These are phyloP conservation scores for Salix brachista DNA, from an alignment of 345 rosid species.

Conservation along the genomic window DNA sequence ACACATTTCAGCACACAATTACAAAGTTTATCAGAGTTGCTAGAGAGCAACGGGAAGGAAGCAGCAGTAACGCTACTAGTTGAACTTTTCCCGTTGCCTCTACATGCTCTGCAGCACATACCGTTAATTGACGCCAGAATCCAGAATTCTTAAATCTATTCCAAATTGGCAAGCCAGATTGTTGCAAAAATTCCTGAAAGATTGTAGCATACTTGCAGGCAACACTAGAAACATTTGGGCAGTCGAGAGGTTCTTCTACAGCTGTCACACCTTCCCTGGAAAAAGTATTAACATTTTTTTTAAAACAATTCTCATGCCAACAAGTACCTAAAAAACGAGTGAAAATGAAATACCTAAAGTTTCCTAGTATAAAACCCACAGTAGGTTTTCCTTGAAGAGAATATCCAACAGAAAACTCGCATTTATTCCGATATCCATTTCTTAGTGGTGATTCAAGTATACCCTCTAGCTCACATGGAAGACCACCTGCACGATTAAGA, in stretches of 20 bases:
- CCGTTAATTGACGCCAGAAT: conserved; percentile 95
- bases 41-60: not conserved
- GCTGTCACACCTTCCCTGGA: conserved; percentile 94
- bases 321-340: conserved; percentile 9
- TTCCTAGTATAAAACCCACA: conserved; percentile 90
- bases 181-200: conserved; percentile 71
- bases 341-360: conserved; percentile 58
- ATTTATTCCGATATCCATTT: conserved; percentile 89
- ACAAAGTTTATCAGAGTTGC: not conserved
- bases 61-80: not conserved
- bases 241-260: conserved; percentile 79
- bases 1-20: not conserved
- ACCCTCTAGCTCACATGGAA: conserved; percentile 81
- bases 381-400: conserved; percentile 76
- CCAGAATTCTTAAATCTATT: conserved; percentile 79
- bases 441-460: conserved; percentile 75
- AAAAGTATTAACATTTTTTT: conserved; percentile 18
- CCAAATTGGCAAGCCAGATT: conserved; percentile 79
- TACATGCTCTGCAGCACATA: conserved; percentile 30
- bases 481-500: conserved; percentile 56
- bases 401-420: conserved; percentile 86
- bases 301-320: conserved; percentile 11
- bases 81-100: not conserved
- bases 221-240: conserved; percentile 82
- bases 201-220: conserved; percentile 70